phyloP scores from a whole-genome alignment of 2,329 filamentous ascomycete genomes.

The Blastomyces parvus region DNA sequence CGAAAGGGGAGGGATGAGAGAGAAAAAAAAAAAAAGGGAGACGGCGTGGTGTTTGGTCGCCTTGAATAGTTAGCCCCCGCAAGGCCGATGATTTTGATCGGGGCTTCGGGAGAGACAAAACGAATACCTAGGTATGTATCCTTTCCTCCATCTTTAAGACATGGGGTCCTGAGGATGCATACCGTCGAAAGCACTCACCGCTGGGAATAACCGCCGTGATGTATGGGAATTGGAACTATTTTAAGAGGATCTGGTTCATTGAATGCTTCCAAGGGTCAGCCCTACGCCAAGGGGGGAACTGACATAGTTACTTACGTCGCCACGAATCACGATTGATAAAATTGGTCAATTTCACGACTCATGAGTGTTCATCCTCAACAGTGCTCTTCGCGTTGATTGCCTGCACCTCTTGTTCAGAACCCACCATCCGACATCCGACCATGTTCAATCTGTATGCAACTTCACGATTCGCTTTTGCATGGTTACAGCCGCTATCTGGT shows the following conservation, averaged over 20 bases:
- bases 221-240: not conserved
- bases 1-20: too few species aligned
- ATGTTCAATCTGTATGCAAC: not conserved
- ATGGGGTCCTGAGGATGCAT: not conserved
- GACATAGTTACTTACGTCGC: not conserved
- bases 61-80: not conserved
- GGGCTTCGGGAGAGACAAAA: not conserved
- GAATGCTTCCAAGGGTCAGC: not conserved
- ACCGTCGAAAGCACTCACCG: not conserved
- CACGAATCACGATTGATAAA: not conserved
- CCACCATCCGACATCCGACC: not conserved
- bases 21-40: too few species aligned
- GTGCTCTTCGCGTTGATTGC: not conserved
- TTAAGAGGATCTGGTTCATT: not conserved
- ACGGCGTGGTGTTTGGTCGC: not conserved
- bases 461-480: not conserved
- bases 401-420: not conserved
- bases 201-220: not conserved
- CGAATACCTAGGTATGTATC: too few species aligned
- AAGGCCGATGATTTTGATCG: not conserved
- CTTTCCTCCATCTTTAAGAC: not conserved
- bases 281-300: not conserved
- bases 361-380: not conserved
- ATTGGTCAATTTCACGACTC: not conserved
- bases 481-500: not conserved